Evolutionary conservation across 78 protist species (phyloP).

Genomic region (Dictyostelium purpureum): DNA sequence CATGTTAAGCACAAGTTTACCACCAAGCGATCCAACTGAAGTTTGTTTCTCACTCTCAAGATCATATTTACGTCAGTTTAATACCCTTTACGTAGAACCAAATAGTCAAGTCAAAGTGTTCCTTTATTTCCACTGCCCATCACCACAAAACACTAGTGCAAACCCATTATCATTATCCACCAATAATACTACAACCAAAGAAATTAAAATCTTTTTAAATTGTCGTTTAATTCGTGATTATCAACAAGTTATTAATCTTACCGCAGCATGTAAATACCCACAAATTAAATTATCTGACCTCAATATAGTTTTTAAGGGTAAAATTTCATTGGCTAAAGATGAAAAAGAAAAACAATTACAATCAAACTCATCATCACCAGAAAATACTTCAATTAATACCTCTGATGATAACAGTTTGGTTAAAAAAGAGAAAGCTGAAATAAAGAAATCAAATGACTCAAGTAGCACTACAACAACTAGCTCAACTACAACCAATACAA

Average conservation of each 20-base stretch:
- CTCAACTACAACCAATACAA: not conserved
- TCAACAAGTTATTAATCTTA: constrained; percentile 34
- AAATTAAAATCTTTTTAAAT: constrained; percentile 62
- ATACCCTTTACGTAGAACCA: constrained; percentile 48
- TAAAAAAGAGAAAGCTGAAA: not conserved
- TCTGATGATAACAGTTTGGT: not conserved
- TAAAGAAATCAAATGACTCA: not conserved
- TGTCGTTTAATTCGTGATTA: constrained; percentile 69
- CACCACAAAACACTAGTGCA: not conserved
- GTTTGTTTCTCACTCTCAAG: constrained; percentile 77
- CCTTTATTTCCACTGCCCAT: constrained; percentile 45
- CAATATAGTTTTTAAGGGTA: constrained; percentile 50
- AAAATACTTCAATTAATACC: not conserved
- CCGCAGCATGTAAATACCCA: constrained; percentile 39
- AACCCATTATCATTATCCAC: not conserved
- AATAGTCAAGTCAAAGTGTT: constrained; percentile 64
- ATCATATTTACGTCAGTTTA: constrained; percentile 50
- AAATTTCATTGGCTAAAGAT: not conserved
- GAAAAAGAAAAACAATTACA: not conserved
- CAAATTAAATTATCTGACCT: constrained; percentile 41
- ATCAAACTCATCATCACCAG: not conserved
- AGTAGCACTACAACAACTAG: not conserved
- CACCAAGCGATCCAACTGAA: constrained; percentile 65
- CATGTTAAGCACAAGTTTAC: constrained; percentile 33
- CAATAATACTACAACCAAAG: not conserved